A percentile compares a stretch with the other conserved stretches of the same genome.
phyloP scores from a whole-genome alignment of 108 stramenopile genomes.

The Thalassiosira profunda region DNA sequence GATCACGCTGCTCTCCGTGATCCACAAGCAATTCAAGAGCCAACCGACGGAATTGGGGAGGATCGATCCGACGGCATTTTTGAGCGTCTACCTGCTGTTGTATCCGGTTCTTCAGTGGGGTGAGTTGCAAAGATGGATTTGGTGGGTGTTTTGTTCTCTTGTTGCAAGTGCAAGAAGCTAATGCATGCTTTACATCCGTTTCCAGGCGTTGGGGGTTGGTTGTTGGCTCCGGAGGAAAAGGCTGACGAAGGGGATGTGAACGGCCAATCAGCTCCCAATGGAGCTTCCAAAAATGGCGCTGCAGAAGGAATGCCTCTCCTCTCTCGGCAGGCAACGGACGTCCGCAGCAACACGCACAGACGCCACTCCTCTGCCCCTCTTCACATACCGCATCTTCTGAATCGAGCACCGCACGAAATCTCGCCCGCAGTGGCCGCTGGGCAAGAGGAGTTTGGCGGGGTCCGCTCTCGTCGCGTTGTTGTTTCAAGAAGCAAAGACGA shows the following conservation, averaged over 20 bases:
- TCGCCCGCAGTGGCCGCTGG: slow-evolving; percentile 29
- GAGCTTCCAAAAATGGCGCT: slow-evolving; percentile 3
- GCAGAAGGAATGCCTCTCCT: background rate
- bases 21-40: slow-evolving; percentile 73
- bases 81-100: slow-evolving; percentile 78
- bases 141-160: background rate
- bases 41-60: slow-evolving; percentile 62
- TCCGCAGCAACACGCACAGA: background rate
- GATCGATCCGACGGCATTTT: slow-evolving; percentile 84
- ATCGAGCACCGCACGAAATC: slow-evolving; percentile 3
- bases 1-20: slow-evolving; percentile 86
- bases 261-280: no score
- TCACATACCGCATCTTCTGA: slow-evolving; percentile 29
- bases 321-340: background rate
- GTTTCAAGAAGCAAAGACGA: slow-evolving; percentile 2
- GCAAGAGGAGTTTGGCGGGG: slow-evolving; percentile 38
- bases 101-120: slow-evolving; percentile 92
- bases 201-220: slow-evolving; percentile 82
- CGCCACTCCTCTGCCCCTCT: background rate
- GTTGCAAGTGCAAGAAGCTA: background rate
- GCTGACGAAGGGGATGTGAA: slow-evolving; percentile 5
- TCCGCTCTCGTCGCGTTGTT: slow-evolving; percentile 11
- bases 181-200: no score
- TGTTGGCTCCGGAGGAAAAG: slow-evolving; percentile 62
- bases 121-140: no score